Evolutionary conservation across 2,329 filamentous ascomycete genomes (phyloP).

Genomic region (Microcera coccophila): DNA sequence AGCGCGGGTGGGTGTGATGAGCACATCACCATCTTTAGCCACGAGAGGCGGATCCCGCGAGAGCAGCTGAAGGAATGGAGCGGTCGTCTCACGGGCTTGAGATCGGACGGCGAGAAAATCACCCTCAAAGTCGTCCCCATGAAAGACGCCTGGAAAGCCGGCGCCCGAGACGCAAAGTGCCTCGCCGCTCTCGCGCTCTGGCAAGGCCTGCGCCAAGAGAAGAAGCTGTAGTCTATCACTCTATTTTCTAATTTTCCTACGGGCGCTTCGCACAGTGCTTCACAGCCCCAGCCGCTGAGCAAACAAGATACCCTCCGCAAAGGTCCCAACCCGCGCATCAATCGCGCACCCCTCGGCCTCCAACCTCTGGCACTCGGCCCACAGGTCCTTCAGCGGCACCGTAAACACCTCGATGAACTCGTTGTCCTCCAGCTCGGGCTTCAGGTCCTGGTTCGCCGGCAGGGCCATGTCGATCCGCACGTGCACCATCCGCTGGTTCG

Average conservation of each 20-base stretch:
- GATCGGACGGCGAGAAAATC: constrained; percentile 58
- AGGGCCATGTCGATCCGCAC: constrained; percentile 66
- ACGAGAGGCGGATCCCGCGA: constrained; percentile 50
- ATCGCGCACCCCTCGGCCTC: constrained; percentile 72
- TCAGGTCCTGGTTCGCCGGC: constrained; percentile 64
- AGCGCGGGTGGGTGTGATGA: constrained; percentile 60
- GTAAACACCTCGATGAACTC: constrained; percentile 81
- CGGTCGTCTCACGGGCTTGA: constrained; percentile 54
- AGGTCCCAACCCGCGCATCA: constrained; percentile 45
- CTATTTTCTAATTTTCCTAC: constrained; percentile 8
- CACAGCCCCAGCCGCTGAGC: constrained; percentile 14
- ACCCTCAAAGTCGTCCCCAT: constrained; percentile 56
- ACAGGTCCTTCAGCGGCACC: constrained; percentile 60
- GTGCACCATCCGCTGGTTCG: constrained; percentile 66
- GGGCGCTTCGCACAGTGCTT: background rate
- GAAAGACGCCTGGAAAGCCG: constrained; percentile 55
- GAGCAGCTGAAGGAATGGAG: constrained; percentile 51
- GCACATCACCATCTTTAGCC: constrained; percentile 54
- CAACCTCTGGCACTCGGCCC: constrained; percentile 61
- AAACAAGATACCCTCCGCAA: constrained; percentile 9
- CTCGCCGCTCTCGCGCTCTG: constrained; percentile 57
- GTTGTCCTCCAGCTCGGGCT: constrained; percentile 69
- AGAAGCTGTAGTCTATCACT: constrained; percentile 33
- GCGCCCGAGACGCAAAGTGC: constrained; percentile 56
- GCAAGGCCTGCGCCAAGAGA: constrained; percentile 50